Evolutionary conservation across 106 monocot genomes (phyloP), one percentile per base, ranked within the genome.

Genomic region (Dioscorea alata): DNA sequence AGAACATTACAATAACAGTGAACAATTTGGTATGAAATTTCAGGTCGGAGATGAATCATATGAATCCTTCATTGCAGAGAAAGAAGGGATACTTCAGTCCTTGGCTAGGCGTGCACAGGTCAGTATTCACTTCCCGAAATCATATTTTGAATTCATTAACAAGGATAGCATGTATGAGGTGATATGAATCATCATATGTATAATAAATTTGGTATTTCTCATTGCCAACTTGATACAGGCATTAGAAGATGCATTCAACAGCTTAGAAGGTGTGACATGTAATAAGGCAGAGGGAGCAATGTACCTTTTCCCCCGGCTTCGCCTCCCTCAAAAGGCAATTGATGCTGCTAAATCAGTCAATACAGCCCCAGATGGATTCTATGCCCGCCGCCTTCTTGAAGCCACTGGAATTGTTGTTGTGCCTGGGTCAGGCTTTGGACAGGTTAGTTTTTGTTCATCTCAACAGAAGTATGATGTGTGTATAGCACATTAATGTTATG

Each of bases 231-330:
- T 9, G 19, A 24, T 60, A 15, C 69, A 96, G 95, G 80, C 86
- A 15, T 66, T 96, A 51, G 95, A 96, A 75, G 86, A 85, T 54
- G 95, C 91, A 49, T 89, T 96, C 73, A 96, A 91, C 71, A 82
- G 74, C 62, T 74, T 96, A 70, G 95, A 91, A 74, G 91, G 91
- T 18, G 85, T 96, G 50, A 80, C 81, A 15, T 96, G 95, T 76
- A 96, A 96, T 76, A 88, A 86, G 53, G 82, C 95, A 0, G 95
- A 96, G 69, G 95, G 95, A 73, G 95, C 95, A 28, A 96, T 96
- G 95, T 96, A 96, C 65, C 86, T 96, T n/a, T 96, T 96, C 73
- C 95, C 95, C 6, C 82, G 79, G 9, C 65, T 96, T 54, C 71
- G 48, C 60, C 74, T 96, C 10, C 91, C 95, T 25, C 63, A 73